Base-by-base conservation (phyloP, 2,329 filamentous ascomycete genomes). In the Metarhizium anisopliae region DNA sequence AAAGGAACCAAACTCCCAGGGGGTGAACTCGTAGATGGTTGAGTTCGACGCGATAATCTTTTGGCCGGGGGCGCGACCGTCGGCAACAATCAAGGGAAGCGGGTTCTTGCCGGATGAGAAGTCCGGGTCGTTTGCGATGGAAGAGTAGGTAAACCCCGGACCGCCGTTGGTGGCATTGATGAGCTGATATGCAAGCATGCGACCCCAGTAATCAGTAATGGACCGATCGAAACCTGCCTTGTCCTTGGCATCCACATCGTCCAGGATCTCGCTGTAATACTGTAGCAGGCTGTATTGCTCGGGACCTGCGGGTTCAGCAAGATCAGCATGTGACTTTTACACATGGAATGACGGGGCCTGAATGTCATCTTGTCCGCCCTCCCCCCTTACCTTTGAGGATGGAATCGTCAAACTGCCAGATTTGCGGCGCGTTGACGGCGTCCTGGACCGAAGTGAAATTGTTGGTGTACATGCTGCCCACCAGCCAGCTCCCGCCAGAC, bases 141-240 rank as follows among this genome's bases (percentile, higher is more conserved):
- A 94, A 3, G 90, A 95, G 74, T 86, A 95, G 4, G 91, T 96
- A 65, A 87, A 91, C 14, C 76, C 77, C 14, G 86, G 83, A 0
- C 89, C 91, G 43, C 91, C 92, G 58, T 88, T 72, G 1, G 78
- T 79, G 6, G 82, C 87, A 66, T 93, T 88, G 67, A 96, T 81
- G 51, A 96, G 80, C 72, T 96, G 91, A 71, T 87, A 95, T 1
- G 86, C 86, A n/a, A 96, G 78, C 50, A 89, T 89, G 56, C 91
- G 86, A 32, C 89, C 89, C 87, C 91, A 95, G 69, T 90, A 90
- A 73, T 96, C 92, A 0, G 92, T 96, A 56, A 96, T 78, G 8
- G 89, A 87, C 3, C 81, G 82, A 40, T 76, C 66, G 59, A 70
- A 77, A 20, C 73, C 74, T 8, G 71, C 71, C 29, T 70, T 64